These are phyloP conservation scores for Brassica hybrid DNA, from an alignment of 441 rosid genomes.

Conservation along the genomic window DNA sequence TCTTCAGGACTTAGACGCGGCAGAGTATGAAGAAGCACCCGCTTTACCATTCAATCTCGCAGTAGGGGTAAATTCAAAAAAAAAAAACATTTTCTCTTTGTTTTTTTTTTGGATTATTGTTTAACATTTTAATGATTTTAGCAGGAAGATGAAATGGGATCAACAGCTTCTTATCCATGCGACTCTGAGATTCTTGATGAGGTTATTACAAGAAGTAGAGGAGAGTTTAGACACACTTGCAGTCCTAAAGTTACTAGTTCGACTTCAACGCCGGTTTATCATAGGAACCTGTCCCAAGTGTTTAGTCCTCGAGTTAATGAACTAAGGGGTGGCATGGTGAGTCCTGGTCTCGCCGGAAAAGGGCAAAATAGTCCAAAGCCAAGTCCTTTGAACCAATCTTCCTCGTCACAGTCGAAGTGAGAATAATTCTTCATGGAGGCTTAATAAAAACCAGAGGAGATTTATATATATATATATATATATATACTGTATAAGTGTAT, in stretches of 20 bases:
- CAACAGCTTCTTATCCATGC: conserved; percentile 66
- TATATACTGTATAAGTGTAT: not conserved
- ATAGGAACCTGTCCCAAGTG: conserved; percentile 44
- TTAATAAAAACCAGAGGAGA: not conserved
- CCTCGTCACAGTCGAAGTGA: conserved; percentile 28
- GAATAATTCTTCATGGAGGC: conserved; percentile 24
- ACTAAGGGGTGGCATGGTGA: conserved; percentile 53
- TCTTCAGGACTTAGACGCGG: conserved; percentile 90
- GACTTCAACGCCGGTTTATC: conserved; percentile 59
- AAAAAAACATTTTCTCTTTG: not conserved
- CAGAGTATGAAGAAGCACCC: conserved; percentile 90
- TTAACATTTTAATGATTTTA: not conserved
- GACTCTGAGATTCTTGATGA: conserved; percentile 85
- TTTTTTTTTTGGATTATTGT: not conserved
- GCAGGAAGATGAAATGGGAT: conserved; percentile 77
- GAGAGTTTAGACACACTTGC: conserved; percentile 79
- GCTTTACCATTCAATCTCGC: conserved; percentile 82
- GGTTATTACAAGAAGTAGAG: conserved; percentile 84
- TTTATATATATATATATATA: not conserved
- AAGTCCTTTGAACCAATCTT: conserved; percentile 59
- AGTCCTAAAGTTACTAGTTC: conserved; percentile 86
- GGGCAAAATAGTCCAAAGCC: conserved; percentile 55
- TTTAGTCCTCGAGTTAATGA: conserved; percentile 73
- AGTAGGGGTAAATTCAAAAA: conserved; percentile 44
- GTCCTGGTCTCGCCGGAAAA: conserved; percentile 56